Evolutionary conservation across 352 stramenopile genomes (phyloP).

Genomic region (Pythium periplocum): DNA sequence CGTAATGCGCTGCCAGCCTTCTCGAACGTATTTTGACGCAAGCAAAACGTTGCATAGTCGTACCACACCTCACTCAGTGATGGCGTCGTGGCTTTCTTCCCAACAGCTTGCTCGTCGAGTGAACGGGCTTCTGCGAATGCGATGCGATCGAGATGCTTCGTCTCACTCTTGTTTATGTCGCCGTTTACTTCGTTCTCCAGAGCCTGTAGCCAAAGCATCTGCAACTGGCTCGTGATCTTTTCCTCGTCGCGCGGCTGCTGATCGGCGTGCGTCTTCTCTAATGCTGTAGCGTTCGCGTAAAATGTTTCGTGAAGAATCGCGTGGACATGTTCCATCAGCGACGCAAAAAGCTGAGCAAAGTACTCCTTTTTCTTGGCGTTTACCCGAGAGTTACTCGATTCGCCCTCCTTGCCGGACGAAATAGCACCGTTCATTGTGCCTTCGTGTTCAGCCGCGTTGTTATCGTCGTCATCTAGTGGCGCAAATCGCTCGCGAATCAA

Average conservation of each 20-base stretch:
- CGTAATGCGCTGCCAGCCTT: conserved; percentile 49
- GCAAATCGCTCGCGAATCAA: conserved; percentile 56
- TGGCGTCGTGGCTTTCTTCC: neutral
- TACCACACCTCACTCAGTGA: conserved; percentile 41
- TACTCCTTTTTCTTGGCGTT: conserved; percentile 45
- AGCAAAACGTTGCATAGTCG: conserved; percentile 61
- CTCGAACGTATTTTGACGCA: conserved; percentile 36
- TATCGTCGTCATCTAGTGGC: conserved; percentile 12
- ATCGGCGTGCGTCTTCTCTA: conserved; percentile 26
- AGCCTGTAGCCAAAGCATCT: conserved; percentile 40
- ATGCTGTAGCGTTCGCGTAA: conserved; percentile 26
- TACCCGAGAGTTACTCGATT: conserved; percentile 1
- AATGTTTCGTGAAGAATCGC: conserved; percentile 55
- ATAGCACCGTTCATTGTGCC: conserved; percentile 4
- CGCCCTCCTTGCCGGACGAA: conserved; percentile 4
- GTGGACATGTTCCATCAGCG: conserved; percentile 78
- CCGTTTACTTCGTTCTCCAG: conserved; percentile 70
- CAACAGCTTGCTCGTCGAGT: conserved; percentile 5
- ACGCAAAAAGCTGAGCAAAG: conserved; percentile 59
- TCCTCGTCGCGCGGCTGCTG: conserved; percentile 16
- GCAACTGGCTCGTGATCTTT: conserved; percentile 21
- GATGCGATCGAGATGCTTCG: conserved; percentile 61
- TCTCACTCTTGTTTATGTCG: conserved; percentile 57
- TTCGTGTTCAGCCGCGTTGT: conserved; percentile 4
- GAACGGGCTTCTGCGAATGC: conserved; percentile 41